These are phyloP conservation scores for Streptanthus diversifolius DNA, from an alignment of 345 rosid genomes.

Conservation along the genomic window DNA sequence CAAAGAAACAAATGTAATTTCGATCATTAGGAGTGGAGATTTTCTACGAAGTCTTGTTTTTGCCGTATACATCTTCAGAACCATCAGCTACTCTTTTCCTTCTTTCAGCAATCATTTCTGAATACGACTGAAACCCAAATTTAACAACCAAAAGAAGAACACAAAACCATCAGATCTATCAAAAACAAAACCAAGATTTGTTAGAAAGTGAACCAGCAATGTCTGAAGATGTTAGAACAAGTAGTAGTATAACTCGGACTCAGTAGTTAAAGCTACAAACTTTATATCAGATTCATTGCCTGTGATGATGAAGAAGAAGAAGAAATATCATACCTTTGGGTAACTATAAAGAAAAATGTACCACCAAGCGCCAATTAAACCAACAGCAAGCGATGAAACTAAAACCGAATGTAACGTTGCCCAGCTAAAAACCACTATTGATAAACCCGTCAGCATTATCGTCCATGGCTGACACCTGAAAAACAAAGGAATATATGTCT, in stretches of 20 bases:
- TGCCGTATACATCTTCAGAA: slow-evolving; percentile 77
- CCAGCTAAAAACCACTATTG: slow-evolving; percentile 67
- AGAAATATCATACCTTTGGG: slow-evolving; percentile 57
- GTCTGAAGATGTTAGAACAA: not conserved
- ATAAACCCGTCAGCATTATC: slow-evolving; percentile 60
- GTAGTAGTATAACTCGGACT: not conserved
- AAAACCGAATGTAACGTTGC: slow-evolving; percentile 50
- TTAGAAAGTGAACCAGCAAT: not conserved
- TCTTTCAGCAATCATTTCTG: slow-evolving; percentile 75
- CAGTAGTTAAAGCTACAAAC: not conserved
- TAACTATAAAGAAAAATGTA: slow-evolving; percentile 79
- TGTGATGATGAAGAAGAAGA: not conserved
- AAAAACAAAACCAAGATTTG: not conserved
- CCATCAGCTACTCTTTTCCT: slow-evolving; percentile 65
- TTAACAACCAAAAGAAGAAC: not conserved
- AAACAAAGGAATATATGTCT: not conserved
- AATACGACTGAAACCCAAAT: slow-evolving; percentile 48
- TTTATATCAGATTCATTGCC: not conserved
- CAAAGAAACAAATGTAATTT: not conserved
- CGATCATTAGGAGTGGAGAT: not conserved
- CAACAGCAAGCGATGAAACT: slow-evolving; percentile 44
- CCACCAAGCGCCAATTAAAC: slow-evolving; percentile 70
- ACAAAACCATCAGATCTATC: not conserved
- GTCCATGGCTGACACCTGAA: slow-evolving; percentile 99
- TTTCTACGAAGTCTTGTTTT: slow-evolving; percentile 43